Evolutionary conservation across 768 basidiomycete genomes (phyloP), one percentile per base, ranked within the genome.

Genomic region (Lenzites betulinus): DNA sequence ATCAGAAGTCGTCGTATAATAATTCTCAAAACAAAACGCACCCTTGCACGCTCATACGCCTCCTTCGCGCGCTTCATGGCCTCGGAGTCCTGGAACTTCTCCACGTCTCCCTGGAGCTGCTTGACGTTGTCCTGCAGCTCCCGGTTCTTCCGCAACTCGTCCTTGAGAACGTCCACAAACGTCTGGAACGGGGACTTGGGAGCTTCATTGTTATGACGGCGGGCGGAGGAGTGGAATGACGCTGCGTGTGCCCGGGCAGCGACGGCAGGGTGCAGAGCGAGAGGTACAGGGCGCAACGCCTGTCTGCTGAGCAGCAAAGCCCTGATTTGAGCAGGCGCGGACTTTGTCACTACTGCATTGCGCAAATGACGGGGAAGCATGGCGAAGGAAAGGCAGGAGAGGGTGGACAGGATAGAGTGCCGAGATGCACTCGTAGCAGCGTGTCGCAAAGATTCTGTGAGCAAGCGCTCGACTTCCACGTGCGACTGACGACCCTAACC

Each of bases 41-140:
- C 95, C 76, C 96, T 83, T 8, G 96, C 94, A 62, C 90, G 85
- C 77, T 98, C 96, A 76, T 98, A 98, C 59, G 92, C 87, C 51
- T 92, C 94, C 71, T 83, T 84, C 1, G 95, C 95, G 68, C 82
- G 83, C 78, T 92, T 93, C 93, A 99, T 89, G 15, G 95, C 90
- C 71, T 96, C 94, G 54, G 93, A 94, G 73, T 98, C 97, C 79
- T 98, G 95, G 50, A 98, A 76, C 77, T 97, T 97, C 77, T 93
- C 92, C 38, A 97, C 96, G 74, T 98, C 95, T 63, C 97, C 97
- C 76, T 96, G 93, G 18, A 99, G 81, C 76, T 97, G 93, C 78
- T 95, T 95, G 49, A 98, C 90, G 75, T 96, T 96, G 35, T 98
- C 95, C 77, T 96, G 93, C 51, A 97, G 80, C 73, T 96, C 95